These are phyloP conservation scores for Iberis pinnata DNA, from an alignment of 345 rosid species.

Conservation along the genomic window DNA sequence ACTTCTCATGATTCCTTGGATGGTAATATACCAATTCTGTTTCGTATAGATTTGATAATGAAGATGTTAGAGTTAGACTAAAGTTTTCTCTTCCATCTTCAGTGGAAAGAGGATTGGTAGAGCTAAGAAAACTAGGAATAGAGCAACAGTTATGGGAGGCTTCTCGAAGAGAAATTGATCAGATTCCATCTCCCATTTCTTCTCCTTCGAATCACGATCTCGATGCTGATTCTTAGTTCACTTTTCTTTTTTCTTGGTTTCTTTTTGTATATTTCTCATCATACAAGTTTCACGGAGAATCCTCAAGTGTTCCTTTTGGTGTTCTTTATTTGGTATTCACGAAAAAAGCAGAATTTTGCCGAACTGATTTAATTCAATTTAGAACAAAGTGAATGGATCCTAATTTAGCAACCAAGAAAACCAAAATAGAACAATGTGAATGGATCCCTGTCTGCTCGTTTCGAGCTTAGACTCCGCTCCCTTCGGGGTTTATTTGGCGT, in stretches of 20 bases:
- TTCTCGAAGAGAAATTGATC: constrained; percentile 64
- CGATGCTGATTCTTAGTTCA: constrained; percentile 28
- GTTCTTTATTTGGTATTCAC: too few relatives aligned
- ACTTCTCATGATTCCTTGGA: constrained; percentile 74
- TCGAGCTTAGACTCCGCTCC: too few relatives aligned
- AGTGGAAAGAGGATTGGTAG: constrained; percentile 77
- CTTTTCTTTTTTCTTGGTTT: background rate
- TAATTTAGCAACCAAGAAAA: too few relatives aligned
- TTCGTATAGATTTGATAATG: background rate
- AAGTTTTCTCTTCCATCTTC: background rate
- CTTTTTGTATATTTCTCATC: constrained; percentile 23
- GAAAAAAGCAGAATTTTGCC: too few relatives aligned
- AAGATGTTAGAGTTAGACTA: background rate
- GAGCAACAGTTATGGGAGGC: constrained; percentile 95
- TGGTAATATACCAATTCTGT: constrained; percentile 37
- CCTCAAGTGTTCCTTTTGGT: too few relatives aligned
- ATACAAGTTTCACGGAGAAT: too few relatives aligned
- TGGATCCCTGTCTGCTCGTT: too few relatives aligned
- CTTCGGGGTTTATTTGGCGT: too few relatives aligned
- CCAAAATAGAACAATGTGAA: too few relatives aligned
- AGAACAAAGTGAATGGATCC: too few relatives aligned
- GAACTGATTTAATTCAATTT: too few relatives aligned
- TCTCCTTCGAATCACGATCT: constrained; percentile 25
- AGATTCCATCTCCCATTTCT: constrained; percentile 25
- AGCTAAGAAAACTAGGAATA: constrained; percentile 77